Evolutionary conservation across 805 yeast genomes (phyloP).

Genomic region (Spathaspora gorwiae): DNA sequence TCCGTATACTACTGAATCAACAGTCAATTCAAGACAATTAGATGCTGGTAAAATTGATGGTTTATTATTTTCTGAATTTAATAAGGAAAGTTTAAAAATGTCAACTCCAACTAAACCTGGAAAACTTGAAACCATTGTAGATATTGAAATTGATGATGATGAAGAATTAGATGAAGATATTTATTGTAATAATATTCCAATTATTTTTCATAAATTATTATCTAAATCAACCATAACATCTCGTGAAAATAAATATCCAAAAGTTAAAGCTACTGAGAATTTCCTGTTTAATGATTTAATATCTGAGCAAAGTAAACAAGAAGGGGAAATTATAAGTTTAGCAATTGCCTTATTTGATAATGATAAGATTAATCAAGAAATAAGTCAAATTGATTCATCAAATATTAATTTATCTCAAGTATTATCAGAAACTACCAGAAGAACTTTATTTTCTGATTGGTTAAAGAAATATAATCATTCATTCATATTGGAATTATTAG

Average conservation of each 20-base stretch:
- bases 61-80: conserved; percentile 45
- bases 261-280: conserved; percentile 5
- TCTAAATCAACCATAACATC: conserved; percentile 15
- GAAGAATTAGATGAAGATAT: conserved; percentile 8
- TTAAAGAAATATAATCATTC: conserved; percentile 40
- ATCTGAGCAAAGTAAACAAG: conserved; percentile 15
- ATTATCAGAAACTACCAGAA: conserved; percentile 10
- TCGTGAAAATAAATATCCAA: conserved; percentile 26
- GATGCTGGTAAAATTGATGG: conserved; percentile 40
- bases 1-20: conserved; percentile 16
- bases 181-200: conserved; percentile 10
- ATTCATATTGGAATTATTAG: conserved; percentile 25
- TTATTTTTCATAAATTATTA: conserved; percentile 16
- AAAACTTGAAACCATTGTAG: conserved; percentile 3
- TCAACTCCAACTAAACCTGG: conserved; percentile 10
- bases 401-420: neutral
- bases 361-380: neutral
- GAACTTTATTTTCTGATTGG: conserved; percentile 53
- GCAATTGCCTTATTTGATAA: conserved; percentile 53
- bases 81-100: conserved; percentile 12
- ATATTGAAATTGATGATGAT: conserved; percentile 2
- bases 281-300: conserved; percentile 18
- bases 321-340: conserved; percentile 45
- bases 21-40: conserved; percentile 16
- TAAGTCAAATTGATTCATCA: neutral